Base-by-base conservation (phyloP, 768 basidiomycete species). In the Leccinum imitatum region DNA sequence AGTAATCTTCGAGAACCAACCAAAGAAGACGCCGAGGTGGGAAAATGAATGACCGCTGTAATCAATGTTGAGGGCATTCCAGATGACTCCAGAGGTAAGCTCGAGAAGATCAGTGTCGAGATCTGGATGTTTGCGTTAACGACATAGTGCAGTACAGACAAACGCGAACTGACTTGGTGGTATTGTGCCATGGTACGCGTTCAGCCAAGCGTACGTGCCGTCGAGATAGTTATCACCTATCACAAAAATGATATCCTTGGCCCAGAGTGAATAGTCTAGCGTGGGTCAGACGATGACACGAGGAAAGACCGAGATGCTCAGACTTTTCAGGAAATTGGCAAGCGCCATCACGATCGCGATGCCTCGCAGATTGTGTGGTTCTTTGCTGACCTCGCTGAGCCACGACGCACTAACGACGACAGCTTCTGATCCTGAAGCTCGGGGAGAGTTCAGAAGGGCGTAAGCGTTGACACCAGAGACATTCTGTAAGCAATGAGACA, bases 41-140 rank as follows among this genome's bases (percentile, higher is more conserved):
- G 91, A 93, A 75, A 98, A 96, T 0, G 95, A 98, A 74, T 99
- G 96, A 0, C 94, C 91, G 1, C 95, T 93, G 72, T 98, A 98
- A 71, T 98, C 97, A 47, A 99, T 85, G 65, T 90, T 91, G 50
- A 99, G 75, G 11, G 94, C 94, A 1, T 91, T 93, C 97, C 97
- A 99, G 47, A 99, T 90, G 6, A 95, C 89, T 3, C 95, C 95
- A 3, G 93, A 92, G 2, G 84, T 73, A 23, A 91, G 69, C 35
- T 78, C 73, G 39, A 97, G 78, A 9, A 79, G 76, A 37, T 90
- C 85, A 1, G 84, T 82, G n/a, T 77, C 65, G 17, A 94, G 77
- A 68, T 89, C 93, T 95, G 39, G 7, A 27, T 21, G 27, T 15
- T 11, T 19, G 33, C 3, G 39, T 65, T 23, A 63, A 56, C 17